Percentiles rank a stretch among this genome's conserved stretches.
These are phyloP conservation scores for Nothophytophthora sp. DNA, from an alignment of 352 stramenopile species.

Conservation along the genomic window DNA sequence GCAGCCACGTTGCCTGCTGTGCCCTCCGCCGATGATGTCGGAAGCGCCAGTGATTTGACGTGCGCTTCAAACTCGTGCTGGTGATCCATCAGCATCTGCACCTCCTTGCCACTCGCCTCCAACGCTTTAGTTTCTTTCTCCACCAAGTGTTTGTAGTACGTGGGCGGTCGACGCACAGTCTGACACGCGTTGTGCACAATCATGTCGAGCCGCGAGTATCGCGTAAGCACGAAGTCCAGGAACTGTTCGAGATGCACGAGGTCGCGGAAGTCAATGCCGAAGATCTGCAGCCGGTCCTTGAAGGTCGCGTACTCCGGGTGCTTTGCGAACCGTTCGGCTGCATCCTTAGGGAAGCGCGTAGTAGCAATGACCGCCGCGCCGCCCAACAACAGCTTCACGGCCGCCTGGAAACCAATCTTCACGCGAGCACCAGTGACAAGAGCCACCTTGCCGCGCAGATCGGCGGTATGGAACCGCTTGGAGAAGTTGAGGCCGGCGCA, in stretches of 20 bases:
- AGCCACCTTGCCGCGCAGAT: constrained; percentile 90
- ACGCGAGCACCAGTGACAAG: constrained; percentile 95
- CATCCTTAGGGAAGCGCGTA: constrained; percentile 94
- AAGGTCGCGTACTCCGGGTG: constrained; percentile 94
- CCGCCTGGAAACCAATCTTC: constrained; percentile 97
- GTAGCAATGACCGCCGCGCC: constrained; percentile 94
- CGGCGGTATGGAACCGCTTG: constrained; percentile 92
- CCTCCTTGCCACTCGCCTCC: constrained; percentile 42
- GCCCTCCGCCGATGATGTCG: constrained; percentile 24
- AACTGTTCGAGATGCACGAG: constrained; percentile 96
- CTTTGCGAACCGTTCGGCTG: constrained; percentile 87
- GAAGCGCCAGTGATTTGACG: constrained; percentile 59
- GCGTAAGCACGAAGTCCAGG: constrained; percentile 81
- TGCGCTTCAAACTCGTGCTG: constrained; percentile 79
- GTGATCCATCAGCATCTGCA: constrained; percentile 78
- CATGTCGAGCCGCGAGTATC: constrained; percentile 93
- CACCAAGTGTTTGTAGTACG: constrained; percentile 94
- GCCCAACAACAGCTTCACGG: constrained; percentile 93
- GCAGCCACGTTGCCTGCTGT: constrained; percentile 12
- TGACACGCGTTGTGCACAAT: constrained; percentile 99
- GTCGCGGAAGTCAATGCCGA: constrained; percentile 96
- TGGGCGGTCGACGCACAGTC: constrained; percentile 93
- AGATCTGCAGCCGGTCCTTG: constrained; percentile 94
- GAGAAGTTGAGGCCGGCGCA: constrained; percentile 95
- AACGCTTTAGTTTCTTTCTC: constrained; percentile 82